These are phyloP conservation scores for Serendipita indica DNA, from an alignment of 768 basidiomycete species.

Conservation along the genomic window DNA sequence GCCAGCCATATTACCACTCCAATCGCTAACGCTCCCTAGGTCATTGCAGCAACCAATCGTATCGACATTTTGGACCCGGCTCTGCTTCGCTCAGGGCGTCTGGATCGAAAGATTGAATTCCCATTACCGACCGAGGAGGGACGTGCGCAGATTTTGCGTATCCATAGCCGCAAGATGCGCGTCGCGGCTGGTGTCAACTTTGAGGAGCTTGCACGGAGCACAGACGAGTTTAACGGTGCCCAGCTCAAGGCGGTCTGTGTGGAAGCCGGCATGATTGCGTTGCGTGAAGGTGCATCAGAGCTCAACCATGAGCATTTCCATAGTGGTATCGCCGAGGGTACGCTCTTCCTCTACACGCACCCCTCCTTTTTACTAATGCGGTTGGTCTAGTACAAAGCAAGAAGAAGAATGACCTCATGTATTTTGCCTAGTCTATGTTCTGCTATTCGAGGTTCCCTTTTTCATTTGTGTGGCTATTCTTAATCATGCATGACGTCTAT, in stretches of 20 bases:
- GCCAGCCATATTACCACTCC: conserved; percentile 2
- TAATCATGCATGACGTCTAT: no score
- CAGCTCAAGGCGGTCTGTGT: conserved; percentile 97
- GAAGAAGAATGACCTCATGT: conserved; percentile 98
- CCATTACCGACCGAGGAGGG: conserved; percentile 92
- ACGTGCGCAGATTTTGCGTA: conserved; percentile 90
- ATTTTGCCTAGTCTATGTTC: conserved; percentile 51
- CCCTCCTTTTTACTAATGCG: conserved; percentile 5
- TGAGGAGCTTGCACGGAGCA: conserved; percentile 89
- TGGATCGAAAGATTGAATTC: conserved; percentile 98
- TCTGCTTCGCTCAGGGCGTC: conserved; percentile 90
- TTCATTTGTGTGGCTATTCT: no score
- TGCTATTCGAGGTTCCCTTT: no score
- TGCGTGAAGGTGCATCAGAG: conserved; percentile 81
- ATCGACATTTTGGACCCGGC: conserved; percentile 98
- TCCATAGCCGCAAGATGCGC: conserved; percentile 94
- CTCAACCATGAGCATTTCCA: conserved; percentile 92
- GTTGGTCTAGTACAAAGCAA: conserved; percentile 75
- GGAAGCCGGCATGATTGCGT: conserved; percentile 97
- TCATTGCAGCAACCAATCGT: conserved; percentile 96
- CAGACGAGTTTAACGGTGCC: conserved; percentile 97
- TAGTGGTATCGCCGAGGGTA: conserved; percentile 78
- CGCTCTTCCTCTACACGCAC: conserved; percentile 17
- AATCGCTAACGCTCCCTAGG: conserved; percentile 32
- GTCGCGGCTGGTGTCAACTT: conserved; percentile 81